These are phyloP conservation scores for Zygosaccharomyces pseudobailii DNA, from an alignment of 1,139 yeast genomes.

Conservation along the genomic window DNA sequence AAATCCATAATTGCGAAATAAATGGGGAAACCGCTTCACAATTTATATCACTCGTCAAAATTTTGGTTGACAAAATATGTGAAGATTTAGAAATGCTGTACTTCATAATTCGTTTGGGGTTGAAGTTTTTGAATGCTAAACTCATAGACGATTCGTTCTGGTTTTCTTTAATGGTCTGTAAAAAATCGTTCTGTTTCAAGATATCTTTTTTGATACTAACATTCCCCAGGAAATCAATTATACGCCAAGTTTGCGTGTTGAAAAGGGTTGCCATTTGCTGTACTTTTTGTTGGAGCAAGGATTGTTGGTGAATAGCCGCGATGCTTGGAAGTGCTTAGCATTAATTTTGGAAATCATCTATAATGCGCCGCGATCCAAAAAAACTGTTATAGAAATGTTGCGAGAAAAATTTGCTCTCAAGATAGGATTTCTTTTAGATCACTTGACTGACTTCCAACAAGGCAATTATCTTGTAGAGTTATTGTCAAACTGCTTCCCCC, in stretches of 20 bases:
- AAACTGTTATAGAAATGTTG: conserved; percentile 12
- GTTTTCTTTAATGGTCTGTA: conserved; percentile 27
- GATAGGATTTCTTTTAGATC: conserved; percentile 19
- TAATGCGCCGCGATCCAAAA: conserved; percentile 12
- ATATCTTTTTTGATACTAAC: conserved; percentile 3
- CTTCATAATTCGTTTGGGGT: conserved; percentile 23
- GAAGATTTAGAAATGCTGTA: conserved; percentile 6
- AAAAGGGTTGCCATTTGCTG: conserved; percentile 8
- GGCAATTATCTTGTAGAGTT: conserved; percentile 19
- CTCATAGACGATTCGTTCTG: conserved; percentile 22
- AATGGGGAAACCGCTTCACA: conserved; percentile 2
- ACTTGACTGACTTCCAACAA: conserved; percentile 19
- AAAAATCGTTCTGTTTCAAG: not conserved
- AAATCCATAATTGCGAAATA: not conserved
- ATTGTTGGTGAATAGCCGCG: conserved; percentile 6
- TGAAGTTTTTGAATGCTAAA: conserved; percentile 14
- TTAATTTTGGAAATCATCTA: conserved; percentile 12
- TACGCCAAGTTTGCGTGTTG: conserved; percentile 8
- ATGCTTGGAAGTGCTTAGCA: conserved; percentile 23
- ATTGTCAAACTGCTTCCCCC: conserved; percentile 19
- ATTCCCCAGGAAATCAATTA: conserved; percentile 11
- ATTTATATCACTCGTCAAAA: conserved; percentile 5
- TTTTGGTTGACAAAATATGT: not conserved
- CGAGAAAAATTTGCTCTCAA: conserved; percentile 10
- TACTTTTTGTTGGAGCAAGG: conserved; percentile 14